A percentile compares a stretch with the other conserved stretches of the same genome.
Conservation (phyloP, 257 asterid genomes). For the Scutellaria minor region DNA sequence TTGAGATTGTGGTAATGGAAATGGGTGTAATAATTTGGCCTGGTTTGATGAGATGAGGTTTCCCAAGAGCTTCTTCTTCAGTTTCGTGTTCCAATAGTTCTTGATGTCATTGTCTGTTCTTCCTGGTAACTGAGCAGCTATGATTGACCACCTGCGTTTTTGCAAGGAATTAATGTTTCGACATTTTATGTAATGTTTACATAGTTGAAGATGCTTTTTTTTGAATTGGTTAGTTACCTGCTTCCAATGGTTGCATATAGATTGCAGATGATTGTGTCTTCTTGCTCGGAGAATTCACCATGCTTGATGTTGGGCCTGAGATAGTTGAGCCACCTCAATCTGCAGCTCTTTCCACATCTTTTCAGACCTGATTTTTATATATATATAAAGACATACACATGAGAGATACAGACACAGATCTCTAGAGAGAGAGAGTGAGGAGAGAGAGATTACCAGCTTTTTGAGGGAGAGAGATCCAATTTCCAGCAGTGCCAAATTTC, state of each 20-base stretch:
- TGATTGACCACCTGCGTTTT: conserved; percentile 77
- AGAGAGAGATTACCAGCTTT: conserved; percentile 59
- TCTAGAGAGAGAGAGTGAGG: neutral
- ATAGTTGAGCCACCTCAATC: conserved; percentile 87
- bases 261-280: conserved; percentile 70
- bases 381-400: neutral
- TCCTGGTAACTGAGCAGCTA: conserved; percentile 81
- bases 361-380: conserved; percentile 51
- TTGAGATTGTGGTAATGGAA: conserved; percentile 39
- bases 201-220: too few relatives aligned
- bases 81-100: conserved; percentile 89
- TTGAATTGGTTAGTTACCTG: conserved; percentile 45
- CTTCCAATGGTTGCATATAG: conserved; percentile 84
- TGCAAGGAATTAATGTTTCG: conserved; percentile 25
- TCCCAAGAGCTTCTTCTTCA: conserved; percentile 73
- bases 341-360: conserved; percentile 93
- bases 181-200: neutral
- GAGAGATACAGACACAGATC: neutral
- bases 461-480: conserved; percentile 89
- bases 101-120: conserved; percentile 88
- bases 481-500: conserved; percentile 73
- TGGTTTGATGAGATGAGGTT: conserved; percentile 42
- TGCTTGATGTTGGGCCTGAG: conserved; percentile 85
- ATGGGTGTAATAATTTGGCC: conserved; percentile 38
- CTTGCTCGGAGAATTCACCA: conserved; percentile 85